These are phyloP conservation scores for Phytophthora europaea DNA, from an alignment of 352 stramenopile genomes.

Conservation along the genomic window DNA sequence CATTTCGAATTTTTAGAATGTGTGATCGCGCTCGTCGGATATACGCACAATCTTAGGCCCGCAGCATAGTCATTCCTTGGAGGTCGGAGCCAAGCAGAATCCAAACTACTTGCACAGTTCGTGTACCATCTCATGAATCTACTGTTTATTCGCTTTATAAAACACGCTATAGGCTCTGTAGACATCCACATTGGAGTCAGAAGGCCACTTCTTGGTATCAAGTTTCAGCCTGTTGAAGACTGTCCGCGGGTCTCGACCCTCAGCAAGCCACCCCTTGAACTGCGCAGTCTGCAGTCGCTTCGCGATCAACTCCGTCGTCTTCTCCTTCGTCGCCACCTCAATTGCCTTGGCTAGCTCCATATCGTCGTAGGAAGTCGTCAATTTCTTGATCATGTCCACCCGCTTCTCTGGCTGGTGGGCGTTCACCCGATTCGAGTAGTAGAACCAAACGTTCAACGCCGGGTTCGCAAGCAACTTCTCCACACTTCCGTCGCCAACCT, in stretches of 20 bases:
- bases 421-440: slow-evolving; percentile 1
- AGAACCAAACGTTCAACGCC: slow-evolving; percentile 1
- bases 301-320: not conserved
- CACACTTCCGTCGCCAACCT: not conserved
- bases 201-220: not conserved
- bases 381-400: not conserved
- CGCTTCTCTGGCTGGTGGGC: not conserved
- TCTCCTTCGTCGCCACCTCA: slow-evolving; percentile 8
- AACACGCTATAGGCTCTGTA: not conserved
- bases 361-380: slow-evolving; percentile 4
- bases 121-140: not conserved
- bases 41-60: too few species aligned
- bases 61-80: too few species aligned
- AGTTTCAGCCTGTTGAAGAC: not conserved
- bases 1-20: too few species aligned
- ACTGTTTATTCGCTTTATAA: not conserved
- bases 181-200: not conserved
- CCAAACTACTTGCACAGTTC: too few species aligned
- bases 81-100: too few species aligned
- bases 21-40: too few species aligned
- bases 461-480: not conserved
- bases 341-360: slow-evolving; percentile 9
- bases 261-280: not conserved
- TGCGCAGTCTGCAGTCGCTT: not conserved
- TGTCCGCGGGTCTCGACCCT: slow-evolving; percentile 4